Conservation (phyloP, 225 moss, liverwort and hornwort species). For the Anthoceros angustus region DNA sequence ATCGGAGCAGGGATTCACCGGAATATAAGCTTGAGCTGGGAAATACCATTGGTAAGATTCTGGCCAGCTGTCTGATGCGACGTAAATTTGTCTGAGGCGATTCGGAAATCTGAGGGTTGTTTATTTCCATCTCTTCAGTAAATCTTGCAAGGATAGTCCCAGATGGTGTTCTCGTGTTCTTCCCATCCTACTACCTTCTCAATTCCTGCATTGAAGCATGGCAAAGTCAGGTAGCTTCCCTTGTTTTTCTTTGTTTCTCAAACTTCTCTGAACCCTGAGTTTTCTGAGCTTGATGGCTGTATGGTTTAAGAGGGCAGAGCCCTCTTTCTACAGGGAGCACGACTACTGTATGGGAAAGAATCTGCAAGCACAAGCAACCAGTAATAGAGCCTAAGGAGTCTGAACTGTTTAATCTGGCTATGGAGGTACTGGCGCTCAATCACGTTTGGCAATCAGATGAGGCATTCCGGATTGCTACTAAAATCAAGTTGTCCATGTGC, state of each 20-base stretch:
- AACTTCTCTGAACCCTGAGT: background rate
- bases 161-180: conserved; percentile 91
- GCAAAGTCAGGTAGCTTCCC: conserved; percentile 50
- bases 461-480: background rate
- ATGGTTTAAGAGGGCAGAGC: conserved; percentile 15
- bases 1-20: conserved; percentile 75
- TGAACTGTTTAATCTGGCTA: conserved; percentile 91
- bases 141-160: conserved; percentile 97
- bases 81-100: background rate
- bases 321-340: conserved; percentile 31
- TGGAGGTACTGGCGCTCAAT: conserved; percentile 34
- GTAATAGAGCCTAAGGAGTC: conserved; percentile 95
- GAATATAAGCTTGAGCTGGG: conserved; percentile 95
- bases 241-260: background rate
- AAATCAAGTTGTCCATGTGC: background rate
- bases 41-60: conserved; percentile 63
- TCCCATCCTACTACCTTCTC: conserved; percentile 95
- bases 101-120: background rate
- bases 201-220: conserved; percentile 93
- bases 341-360: conserved; percentile 81
- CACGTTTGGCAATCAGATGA: background rate
- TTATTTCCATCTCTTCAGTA: conserved; percentile 30
- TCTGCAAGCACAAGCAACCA: conserved; percentile 90
- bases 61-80: background rate
- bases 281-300: background rate